Conservation (phyloP, 1,139 yeast species). For the Candida pseudoviswanathii region DNA sequence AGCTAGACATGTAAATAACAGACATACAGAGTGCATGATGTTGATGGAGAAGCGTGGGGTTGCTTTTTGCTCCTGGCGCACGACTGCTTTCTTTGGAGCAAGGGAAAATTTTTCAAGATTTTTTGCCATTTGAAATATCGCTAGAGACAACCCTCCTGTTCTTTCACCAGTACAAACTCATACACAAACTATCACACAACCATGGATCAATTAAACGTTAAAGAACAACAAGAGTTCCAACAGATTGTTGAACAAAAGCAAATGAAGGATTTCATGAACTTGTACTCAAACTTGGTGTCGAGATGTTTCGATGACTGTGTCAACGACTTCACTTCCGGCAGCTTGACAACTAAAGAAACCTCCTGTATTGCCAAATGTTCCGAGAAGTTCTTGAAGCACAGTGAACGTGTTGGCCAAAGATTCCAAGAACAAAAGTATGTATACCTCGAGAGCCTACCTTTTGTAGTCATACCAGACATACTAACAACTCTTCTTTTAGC, state of each 20-base stretch:
- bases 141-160: neutral
- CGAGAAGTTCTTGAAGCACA: slow-evolving; percentile 96
- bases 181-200: neutral
- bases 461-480: slow-evolving; percentile 12
- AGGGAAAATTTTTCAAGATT: slow-evolving; percentile 9
- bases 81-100: neutral
- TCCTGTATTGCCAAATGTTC: slow-evolving; percentile 89
- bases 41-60: neutral
- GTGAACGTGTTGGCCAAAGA: slow-evolving; percentile 97
- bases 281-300: slow-evolving; percentile 90
- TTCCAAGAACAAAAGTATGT: slow-evolving; percentile 91
- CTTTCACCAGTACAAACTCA: neutral
- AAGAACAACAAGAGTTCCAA: slow-evolving; percentile 96
- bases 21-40: neutral
- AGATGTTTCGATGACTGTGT: slow-evolving; percentile 98
- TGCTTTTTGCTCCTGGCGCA: neutral
- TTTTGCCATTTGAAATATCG: neutral
- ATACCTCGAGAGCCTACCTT: neutral
- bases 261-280: slow-evolving; percentile 98
- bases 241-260: slow-evolving; percentile 95
- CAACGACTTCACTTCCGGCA: slow-evolving; percentile 93
- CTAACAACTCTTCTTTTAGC: slow-evolving; percentile 29
- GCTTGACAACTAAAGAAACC: slow-evolving; percentile 81
- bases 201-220: slow-evolving; percentile 83
- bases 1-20: slow-evolving; percentile 3